Evolutionary conservation across 768 basidiomycete genomes (phyloP), one percentile per base, ranked within the genome.

Genomic region (Pleurotus platypus): DNA sequence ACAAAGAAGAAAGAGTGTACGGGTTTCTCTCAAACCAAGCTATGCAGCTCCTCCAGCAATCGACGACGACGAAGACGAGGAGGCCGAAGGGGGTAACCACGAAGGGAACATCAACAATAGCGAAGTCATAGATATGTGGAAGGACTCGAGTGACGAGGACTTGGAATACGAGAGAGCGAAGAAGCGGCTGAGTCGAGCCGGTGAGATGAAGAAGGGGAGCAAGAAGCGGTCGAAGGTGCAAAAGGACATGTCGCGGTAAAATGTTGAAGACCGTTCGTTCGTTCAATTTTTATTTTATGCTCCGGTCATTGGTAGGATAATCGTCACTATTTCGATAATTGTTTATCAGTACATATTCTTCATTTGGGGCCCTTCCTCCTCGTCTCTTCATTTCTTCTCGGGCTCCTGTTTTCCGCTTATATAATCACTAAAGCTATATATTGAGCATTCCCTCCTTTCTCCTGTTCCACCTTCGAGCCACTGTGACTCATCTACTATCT

Each of bases 91-190:
- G 61, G 61, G 61, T 51, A 47, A 43, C 2, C 55, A 57, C 57
- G 46, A 5, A 27, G 43, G 11, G 62, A 43, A 15, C 8, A 11
- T 2, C 8, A 35, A 35, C 30, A 35, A 35, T 5, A 49, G 57
- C n/a, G 61, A 55, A 7, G 60, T 54, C 15, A 18, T 60, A 18
- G 81, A 83, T 60, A 65, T 83, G 59, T 91, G 89, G 90, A 78
- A 79, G 58, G 87, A 92, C 63, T 89, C 89, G 62, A 86, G 86
- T 63, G 87, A 87, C 50, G 86, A 90, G 62, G 87, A 89, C 64
- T 84, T 79, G 58, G 84, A 77, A 66, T 91, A 92, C 71, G 63
- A 72, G 54, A 74, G 64, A 18, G 90, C 87, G 55, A 80, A 78
- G 70, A 73, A 61, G 56, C 54, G 86, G 67, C 73, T 92, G 63